Conservation (phyloP, 2,329 filamentous ascomycete genomes). For the Berkeleyomyces rouxiae region DNA sequence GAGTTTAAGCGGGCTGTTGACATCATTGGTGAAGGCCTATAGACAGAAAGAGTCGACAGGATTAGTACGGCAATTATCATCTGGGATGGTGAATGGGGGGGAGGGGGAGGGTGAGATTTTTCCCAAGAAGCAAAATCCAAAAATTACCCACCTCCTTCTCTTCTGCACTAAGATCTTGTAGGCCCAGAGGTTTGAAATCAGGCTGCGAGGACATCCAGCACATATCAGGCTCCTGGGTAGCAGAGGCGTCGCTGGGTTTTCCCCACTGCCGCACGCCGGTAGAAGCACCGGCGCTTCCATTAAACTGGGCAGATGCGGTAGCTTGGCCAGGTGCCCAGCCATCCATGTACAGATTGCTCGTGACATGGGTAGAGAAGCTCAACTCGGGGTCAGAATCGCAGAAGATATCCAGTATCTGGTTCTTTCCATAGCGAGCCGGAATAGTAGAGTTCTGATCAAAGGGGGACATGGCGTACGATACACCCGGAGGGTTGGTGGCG, state of each 20-base stretch:
- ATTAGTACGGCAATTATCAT: not conserved
- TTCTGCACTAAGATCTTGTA: conserved; percentile 50
- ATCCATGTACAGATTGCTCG: conserved; percentile 41
- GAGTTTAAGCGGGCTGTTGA: conserved; percentile 78
- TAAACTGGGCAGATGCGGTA: not conserved
- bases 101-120: not conserved
- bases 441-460: conserved; percentile 15
- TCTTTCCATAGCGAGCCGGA: conserved; percentile 55
- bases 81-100: no score
- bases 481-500: not conserved
- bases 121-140: not conserved
- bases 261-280: conserved; percentile 49
- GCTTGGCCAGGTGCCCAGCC: conserved; percentile 60
- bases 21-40: conserved; percentile 66
- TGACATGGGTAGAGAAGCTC: conserved; percentile 16
- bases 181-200: conserved; percentile 49
- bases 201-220: conserved; percentile 68
- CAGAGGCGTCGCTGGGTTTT: conserved; percentile 56
- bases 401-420: conserved; percentile 62
- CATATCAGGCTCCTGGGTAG: conserved; percentile 66
- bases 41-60: not conserved
- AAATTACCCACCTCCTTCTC: conserved; percentile 37
- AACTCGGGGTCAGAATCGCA: conserved; percentile 33
- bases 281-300: not conserved
- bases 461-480: not conserved